A percentile compares a stretch with the other conserved stretches of the same genome.
Conservation (phyloP, 331 rosid species). For the Saraca asoca region DNA sequence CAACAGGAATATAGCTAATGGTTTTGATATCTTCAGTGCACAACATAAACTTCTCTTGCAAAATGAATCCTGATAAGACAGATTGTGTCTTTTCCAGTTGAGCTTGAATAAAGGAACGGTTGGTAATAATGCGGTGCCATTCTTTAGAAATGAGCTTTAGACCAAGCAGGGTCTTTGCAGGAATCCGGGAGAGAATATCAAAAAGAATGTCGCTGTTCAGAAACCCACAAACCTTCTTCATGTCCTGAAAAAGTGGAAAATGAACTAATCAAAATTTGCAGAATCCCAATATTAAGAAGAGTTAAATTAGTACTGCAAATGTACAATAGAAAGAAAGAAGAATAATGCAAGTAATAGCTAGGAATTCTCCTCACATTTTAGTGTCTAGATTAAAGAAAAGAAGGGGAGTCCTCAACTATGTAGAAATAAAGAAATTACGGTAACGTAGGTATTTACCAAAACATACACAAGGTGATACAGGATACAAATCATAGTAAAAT, state of each 20-base stretch:
- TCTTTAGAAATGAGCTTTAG: constrained; percentile 48
- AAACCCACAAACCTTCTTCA: constrained; percentile 29
- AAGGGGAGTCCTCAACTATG: background rate
- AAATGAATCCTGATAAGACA: constrained; percentile 50
- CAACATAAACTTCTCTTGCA: constrained; percentile 43
- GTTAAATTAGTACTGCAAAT: background rate
- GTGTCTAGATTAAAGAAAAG: constrained; percentile 2
- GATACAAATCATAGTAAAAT: background rate
- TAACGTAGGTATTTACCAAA: background rate
- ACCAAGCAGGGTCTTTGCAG: constrained; percentile 37
- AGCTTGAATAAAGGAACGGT: constrained; percentile 43
- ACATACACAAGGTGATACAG: background rate
- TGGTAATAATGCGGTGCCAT: constrained; percentile 51
- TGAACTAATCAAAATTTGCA: background rate
- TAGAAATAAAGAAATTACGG: background rate
- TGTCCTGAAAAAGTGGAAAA: constrained; percentile 26
- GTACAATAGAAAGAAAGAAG: background rate
- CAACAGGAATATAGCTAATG: constrained; percentile 43
- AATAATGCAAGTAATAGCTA: background rate
- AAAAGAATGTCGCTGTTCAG: constrained; percentile 38
- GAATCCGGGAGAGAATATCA: constrained; percentile 48
- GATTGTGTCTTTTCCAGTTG: constrained; percentile 36
- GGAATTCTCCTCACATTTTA: too few species aligned
- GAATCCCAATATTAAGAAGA: background rate
- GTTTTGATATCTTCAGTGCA: constrained; percentile 43